Evolutionary conservation across 192 early-diverging fungal genomes (phyloP), one percentile per base, ranked within the genome.

Genomic region (Chytriomyces sp.): DNA sequence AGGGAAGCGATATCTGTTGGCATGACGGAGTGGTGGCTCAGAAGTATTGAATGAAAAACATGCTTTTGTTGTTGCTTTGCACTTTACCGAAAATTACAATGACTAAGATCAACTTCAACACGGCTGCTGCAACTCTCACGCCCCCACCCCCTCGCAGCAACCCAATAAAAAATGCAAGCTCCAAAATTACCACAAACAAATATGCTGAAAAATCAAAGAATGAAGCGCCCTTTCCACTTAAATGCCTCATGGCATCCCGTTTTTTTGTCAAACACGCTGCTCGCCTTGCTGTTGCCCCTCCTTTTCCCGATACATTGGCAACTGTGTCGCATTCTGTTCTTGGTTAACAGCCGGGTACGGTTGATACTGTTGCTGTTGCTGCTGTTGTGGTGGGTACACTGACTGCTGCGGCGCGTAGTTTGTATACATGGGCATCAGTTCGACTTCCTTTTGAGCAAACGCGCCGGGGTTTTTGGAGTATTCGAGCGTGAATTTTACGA

Each of bases 1-100:
- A 1, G 53, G 53, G 53, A 57, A 57, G 53, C 53, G 53, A 20
- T 57, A 57, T 57, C 11, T 57, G 11, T 20, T 57, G 13, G 53
- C 13, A 57, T 20, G 53, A 1, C n/a, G n/a, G n/a, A n/a, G n/a
- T n/a, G n/a, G 90, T 93, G 75, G 90, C 91, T 79, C 28, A 2
- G 28, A 35, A 35, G 28, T 35, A 35, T 1, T 35, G 1, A 35
- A 35, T 35, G 28, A 35, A 35, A 35, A 0, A 35, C 28, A 35
- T n/a, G n/a, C n/a, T 0, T 2, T 35, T 35, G 28, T 35, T 35
- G 0, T 35, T 35, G 28, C 28, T 35, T 35, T 35, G 28, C 28
- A 35, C 2, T 35, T 35, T 35, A 35, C 28, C 28, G 2, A 35
- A n/a, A 35, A 35, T 35, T 35, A 35, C 28, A 35, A 35, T 35